Evolutionary conservation across 805 yeast species (phyloP), one percentile per base, ranked within the genome.

Genomic region (Middelhovenomyces tepae): DNA sequence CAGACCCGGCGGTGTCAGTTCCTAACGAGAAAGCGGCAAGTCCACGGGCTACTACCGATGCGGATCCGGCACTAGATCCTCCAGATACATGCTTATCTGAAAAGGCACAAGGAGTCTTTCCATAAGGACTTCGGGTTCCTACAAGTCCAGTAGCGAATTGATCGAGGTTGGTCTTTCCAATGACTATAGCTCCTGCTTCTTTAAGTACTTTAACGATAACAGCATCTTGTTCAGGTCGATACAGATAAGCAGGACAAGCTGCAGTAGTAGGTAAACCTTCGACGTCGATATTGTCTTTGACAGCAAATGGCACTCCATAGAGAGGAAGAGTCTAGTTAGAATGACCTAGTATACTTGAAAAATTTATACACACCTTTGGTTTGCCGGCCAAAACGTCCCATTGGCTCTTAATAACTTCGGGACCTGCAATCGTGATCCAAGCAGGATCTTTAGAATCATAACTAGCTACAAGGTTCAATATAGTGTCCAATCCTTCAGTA

Each of bases 81-180:
- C 98, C 98, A 36, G 86, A 73, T 11, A 89, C 95, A 52, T 86
- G 86, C 30, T 74, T 65, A 31, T 66, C 61, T 45, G 79, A 65
- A 57, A 89, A 85, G 1, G 89, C 77, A 56, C 79, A 78, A 23
- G 85, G 75, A 4, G 95, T 81, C 46, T 76, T 71, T 8, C 98
- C 98, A 53, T 89, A 89, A 1, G 98, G 97, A 5, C 95, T 82
- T 51, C 98, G 71, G 20, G 85, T 78, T 27, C 98, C 98, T 2
- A 89, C 97, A 38, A 89, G 67, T 23, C 98, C 98, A 2, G 98
- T 91, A 8, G 97, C 97, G 60, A 89, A 89, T 58, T 89, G 98
- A 56, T 89, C 98, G 56, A 89, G 65, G 57, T 89, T 89, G 35
- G 97, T 91, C 57, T 89, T 89, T 39, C 97, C 97, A 30, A 89